These are phyloP conservation scores for Crotalaria pallida DNA, from an alignment of 306 rosid genomes.

Conservation along the genomic window DNA sequence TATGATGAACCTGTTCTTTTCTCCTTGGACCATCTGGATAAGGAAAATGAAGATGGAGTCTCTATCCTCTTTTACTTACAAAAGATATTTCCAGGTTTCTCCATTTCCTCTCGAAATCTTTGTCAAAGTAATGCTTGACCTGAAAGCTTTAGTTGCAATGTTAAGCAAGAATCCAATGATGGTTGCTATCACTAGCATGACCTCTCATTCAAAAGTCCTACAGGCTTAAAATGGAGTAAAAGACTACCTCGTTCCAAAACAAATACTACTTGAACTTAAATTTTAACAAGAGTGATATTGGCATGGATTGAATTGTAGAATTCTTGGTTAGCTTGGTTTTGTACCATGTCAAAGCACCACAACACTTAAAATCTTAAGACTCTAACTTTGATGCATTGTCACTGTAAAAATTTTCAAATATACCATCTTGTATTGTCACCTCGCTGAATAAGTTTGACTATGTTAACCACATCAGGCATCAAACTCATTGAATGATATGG, in stretches of 20 bases:
- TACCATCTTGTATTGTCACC: background rate
- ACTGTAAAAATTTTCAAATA: too few relatives aligned
- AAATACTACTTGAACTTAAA: background rate
- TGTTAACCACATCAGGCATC: background rate
- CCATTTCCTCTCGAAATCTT: constrained; percentile 16
- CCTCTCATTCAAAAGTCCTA: background rate
- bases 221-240: constrained; percentile 1
- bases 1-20: constrained; percentile 67
- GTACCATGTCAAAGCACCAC: background rate
- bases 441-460: background rate
- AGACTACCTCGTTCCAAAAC: constrained; percentile 7
- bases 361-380: background rate
- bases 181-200: constrained; percentile 4
- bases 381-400: background rate
- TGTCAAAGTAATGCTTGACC: background rate
- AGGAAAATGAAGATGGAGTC: constrained; percentile 84
- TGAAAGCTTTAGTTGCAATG: background rate
- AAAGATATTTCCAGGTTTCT: constrained; percentile 89
- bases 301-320: constrained; percentile 5
- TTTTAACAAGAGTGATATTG: background rate
- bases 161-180: background rate
- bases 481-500: background rate
- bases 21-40: constrained; percentile 54
- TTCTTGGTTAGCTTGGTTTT: background rate
- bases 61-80: constrained; percentile 92